Evolutionary conservation across 306 rosid species (phyloP).

Genomic region (Carpinus viminea): DNA sequence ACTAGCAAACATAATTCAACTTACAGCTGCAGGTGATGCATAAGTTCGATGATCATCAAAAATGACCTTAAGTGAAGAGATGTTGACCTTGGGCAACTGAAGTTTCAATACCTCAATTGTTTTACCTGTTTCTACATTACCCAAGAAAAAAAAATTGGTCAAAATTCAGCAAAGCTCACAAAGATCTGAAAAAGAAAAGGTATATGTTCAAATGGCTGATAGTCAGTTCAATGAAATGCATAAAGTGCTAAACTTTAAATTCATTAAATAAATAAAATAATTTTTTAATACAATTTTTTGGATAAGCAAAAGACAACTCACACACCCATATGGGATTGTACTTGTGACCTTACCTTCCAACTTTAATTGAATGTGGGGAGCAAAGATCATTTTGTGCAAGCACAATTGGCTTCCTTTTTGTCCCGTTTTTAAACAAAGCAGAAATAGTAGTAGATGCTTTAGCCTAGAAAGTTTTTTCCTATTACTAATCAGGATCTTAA

Average conservation of each 20-base stretch:
- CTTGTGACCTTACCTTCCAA: neutral
- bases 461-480: neutral
- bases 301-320: neutral
- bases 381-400: neutral
- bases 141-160: constrained; percentile 15
- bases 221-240: neutral
- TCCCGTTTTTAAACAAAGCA: neutral
- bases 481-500: neutral
- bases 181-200: neutral
- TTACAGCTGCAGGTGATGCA: constrained; percentile 88
- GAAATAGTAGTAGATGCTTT: neutral
- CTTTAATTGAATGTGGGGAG: neutral
- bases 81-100: constrained; percentile 78
- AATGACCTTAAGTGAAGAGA: constrained; percentile 74
- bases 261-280: too few species aligned
- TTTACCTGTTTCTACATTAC: constrained; percentile 71
- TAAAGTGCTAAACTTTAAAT: neutral
- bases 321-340: neutral
- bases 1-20: constrained; percentile 35
- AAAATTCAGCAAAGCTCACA: neutral
- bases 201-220: neutral
- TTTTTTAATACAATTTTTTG: neutral
- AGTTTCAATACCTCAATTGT: constrained; percentile 77
- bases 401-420: neutral
- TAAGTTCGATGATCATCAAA: constrained; percentile 93